Evolutionary conservation across 345 rosid genomes (phyloP).

Genomic region (Lenwebbia sp.): DNA sequence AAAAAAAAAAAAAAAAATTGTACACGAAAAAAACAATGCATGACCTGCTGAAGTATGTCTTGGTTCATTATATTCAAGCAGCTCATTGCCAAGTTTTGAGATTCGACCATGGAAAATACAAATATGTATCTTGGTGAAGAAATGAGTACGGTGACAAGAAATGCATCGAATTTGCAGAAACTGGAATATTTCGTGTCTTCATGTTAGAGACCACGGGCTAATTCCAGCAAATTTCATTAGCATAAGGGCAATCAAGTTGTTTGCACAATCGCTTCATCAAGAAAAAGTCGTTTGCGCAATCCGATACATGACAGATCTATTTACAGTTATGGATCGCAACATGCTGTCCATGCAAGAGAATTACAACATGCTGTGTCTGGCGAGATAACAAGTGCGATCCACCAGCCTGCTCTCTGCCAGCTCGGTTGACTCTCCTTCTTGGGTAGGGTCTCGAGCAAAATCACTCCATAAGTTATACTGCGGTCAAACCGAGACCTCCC

Average conservation of each 20-base stretch:
- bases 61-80: neutral
- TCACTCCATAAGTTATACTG: neutral
- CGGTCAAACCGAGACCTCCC: neutral
- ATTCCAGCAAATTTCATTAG: neutral
- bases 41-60: accelerated
- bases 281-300: neutral
- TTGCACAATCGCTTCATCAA: neutral
- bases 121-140: neutral
- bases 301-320: neutral
- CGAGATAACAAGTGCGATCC: neutral
- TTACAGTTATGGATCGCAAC: neutral
- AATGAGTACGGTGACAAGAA: neutral
- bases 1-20: neutral
- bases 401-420: neutral
- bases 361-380: neutral
- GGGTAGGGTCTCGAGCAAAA: neutral
- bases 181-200: neutral
- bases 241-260: neutral
- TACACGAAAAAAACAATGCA: neutral
- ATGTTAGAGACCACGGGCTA: neutral
- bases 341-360: neutral
- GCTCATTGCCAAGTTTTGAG: neutral
- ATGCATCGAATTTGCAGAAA: neutral
- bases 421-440: neutral
- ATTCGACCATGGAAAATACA: neutral